Conservation (phyloP, 495 filamentous ascomycete species). For the Annulohypoxylon stygium region DNA sequence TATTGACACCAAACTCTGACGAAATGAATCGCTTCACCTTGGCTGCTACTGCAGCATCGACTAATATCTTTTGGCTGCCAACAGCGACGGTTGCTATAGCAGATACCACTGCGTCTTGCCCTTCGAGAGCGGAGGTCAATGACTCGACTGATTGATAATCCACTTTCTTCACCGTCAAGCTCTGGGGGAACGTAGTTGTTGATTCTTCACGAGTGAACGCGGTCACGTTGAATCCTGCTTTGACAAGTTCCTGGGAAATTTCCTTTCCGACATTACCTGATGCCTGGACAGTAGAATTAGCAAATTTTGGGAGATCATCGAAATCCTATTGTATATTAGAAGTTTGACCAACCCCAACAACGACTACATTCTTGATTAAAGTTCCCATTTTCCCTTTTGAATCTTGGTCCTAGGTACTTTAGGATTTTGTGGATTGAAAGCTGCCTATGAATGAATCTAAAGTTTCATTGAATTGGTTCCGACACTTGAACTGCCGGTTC, state of each 20-base stretch:
- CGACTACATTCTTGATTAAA: conserved; percentile 64
- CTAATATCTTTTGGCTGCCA: conserved; percentile 59
- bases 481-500: neutral
- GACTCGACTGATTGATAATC: conserved; percentile 68
- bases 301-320: neutral
- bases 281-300: conserved; percentile 55
- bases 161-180: conserved; percentile 59
- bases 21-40: conserved; percentile 74
- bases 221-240: conserved; percentile 70
- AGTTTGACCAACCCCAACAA: conserved; percentile 61
- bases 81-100: conserved; percentile 56
- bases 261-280: conserved; percentile 71
- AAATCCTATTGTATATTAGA: neutral
- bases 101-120: conserved; percentile 71
- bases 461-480: neutral
- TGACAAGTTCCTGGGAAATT: conserved; percentile 66
- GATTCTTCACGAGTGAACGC: conserved; percentile 65
- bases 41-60: conserved; percentile 72
- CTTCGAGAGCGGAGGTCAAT: conserved; percentile 62
- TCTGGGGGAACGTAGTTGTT: conserved; percentile 53
- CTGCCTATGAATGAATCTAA: no score
- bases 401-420: neutral
- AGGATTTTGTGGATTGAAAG: neutral
- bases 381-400: conserved; percentile 52
- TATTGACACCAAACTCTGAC: conserved; percentile 72